These are phyloP conservation scores for Colletotrichum spinosum DNA, from an alignment of 2,329 filamentous ascomycete genomes.

Conservation along the genomic window DNA sequence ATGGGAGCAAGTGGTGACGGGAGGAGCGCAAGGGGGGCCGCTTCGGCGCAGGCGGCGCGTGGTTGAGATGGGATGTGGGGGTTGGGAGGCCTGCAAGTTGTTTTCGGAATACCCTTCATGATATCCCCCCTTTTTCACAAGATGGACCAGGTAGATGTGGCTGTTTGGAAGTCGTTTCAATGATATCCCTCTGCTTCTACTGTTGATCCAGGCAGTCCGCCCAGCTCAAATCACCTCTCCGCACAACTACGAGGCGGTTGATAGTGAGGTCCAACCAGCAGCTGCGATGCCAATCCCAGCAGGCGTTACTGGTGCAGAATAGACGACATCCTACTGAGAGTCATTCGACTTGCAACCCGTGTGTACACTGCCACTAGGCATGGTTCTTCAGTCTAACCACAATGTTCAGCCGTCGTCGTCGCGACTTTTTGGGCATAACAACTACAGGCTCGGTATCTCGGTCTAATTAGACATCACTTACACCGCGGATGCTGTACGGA, in stretches of 20 bases:
- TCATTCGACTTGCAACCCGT: too few species aligned
- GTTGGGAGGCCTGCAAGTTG: constrained; percentile 4
- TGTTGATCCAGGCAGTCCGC: neutral
- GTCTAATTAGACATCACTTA: too few species aligned
- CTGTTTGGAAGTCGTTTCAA: constrained; percentile 5
- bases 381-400: too few species aligned
- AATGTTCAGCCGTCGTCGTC: too few species aligned
- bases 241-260: neutral
- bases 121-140: constrained; percentile 30
- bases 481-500: too few species aligned
- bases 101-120: constrained; percentile 33
- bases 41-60: neutral
- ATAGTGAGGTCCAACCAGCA: too few species aligned
- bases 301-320: too few species aligned
- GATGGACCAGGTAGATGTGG: neutral
- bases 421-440: too few species aligned
- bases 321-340: too few species aligned
- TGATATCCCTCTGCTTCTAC: constrained; percentile 7
- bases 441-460: too few species aligned
- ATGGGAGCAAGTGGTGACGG: neutral
- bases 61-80: neutral
- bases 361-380: too few species aligned
- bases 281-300: too few species aligned
- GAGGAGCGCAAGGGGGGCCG: neutral
- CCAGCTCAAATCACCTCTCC: neutral